Percentiles rank a stretch among this genome's conserved stretches.
Conservation (phyloP, 1,284 basidiomycete species). For the Gymnopus androsaceus region DNA sequence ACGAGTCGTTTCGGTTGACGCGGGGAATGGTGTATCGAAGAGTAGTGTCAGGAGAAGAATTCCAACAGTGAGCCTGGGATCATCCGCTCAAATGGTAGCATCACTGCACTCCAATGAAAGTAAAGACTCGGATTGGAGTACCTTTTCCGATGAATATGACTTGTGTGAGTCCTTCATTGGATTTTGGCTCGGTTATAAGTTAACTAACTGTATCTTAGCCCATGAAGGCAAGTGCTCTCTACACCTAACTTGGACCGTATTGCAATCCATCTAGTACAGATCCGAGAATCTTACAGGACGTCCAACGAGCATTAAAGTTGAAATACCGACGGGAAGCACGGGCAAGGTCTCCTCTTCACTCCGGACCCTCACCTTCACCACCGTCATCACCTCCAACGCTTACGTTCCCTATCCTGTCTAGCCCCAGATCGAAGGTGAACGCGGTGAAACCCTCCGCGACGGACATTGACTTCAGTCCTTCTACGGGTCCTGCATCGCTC, state of each 20-base stretch:
- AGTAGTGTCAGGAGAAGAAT: not conserved
- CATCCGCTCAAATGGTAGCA: slow-evolving; percentile 17
- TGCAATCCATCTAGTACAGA: slow-evolving; percentile 42
- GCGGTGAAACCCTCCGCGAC: slow-evolving; percentile 27
- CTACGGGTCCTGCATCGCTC: slow-evolving; percentile 37
- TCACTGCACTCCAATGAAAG: slow-evolving; percentile 12
- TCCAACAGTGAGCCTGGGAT: slow-evolving; percentile 3
- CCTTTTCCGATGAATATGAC: slow-evolving; percentile 72
- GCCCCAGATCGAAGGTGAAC: too few species aligned
- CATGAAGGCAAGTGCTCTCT: slow-evolving; percentile 57
- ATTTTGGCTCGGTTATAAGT: slow-evolving; percentile 7
- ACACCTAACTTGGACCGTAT: slow-evolving; percentile 18
- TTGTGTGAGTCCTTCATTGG: slow-evolving; percentile 52
- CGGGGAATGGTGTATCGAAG: not conserved
- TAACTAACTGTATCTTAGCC: slow-evolving; percentile 37
- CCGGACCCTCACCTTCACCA: not conserved
- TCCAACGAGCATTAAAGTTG: slow-evolving; percentile 67
- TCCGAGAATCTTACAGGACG: slow-evolving; percentile 72
- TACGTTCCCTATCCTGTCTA: not conserved
- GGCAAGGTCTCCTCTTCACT: slow-evolving; percentile 36
- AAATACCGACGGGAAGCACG: slow-evolving; percentile 74
- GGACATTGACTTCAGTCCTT: slow-evolving; percentile 75
- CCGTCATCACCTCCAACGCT: not conserved
- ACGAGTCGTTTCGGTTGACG: slow-evolving; percentile 17
- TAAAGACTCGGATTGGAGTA: slow-evolving; percentile 19